Evolutionary conservation across 345 rosid species (phyloP).

Genomic region (Carallia brachiata): DNA sequence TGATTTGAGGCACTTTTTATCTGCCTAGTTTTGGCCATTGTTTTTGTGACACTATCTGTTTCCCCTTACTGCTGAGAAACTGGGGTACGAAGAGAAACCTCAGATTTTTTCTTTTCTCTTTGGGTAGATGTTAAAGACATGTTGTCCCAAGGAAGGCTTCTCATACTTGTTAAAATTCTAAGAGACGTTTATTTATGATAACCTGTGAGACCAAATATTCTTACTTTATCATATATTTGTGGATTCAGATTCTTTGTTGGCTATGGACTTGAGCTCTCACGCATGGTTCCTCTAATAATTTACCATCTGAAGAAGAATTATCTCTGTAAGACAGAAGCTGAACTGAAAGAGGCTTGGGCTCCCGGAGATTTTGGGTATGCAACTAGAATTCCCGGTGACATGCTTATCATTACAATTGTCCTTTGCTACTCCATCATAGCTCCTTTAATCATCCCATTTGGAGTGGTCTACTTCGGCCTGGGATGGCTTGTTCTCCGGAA

Average conservation of each 20-base stretch:
- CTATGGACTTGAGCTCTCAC: slow-evolving; percentile 90
- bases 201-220: background rate
- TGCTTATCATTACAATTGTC: slow-evolving; percentile 67
- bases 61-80: too few relatives aligned
- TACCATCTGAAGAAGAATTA: slow-evolving; percentile 84
- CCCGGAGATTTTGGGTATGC: slow-evolving; percentile 72
- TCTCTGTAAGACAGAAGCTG: slow-evolving; percentile 88
- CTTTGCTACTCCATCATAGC: slow-evolving; percentile 83
- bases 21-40: too few relatives aligned
- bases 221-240: slow-evolving; percentile 8
- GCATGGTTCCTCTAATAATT: slow-evolving; percentile 71
- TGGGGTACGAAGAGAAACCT: too few relatives aligned
- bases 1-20: too few relatives aligned
- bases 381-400: slow-evolving; percentile 71
- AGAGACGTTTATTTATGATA: background rate
- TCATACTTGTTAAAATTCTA: too few relatives aligned
- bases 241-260: slow-evolving; percentile 71
- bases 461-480: slow-evolving; percentile 61
- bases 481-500: slow-evolving; percentile 91
- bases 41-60: too few relatives aligned
- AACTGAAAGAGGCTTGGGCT: slow-evolving; percentile 74
- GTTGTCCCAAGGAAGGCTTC: too few relatives aligned
- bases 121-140: too few relatives aligned
- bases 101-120: too few relatives aligned
- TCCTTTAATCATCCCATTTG: slow-evolving; percentile 82